A percentile compares a stretch with the other conserved stretches of the same genome.
Conservation (phyloP, 768 basidiomycete species). For the Scleroderma bovista region DNA sequence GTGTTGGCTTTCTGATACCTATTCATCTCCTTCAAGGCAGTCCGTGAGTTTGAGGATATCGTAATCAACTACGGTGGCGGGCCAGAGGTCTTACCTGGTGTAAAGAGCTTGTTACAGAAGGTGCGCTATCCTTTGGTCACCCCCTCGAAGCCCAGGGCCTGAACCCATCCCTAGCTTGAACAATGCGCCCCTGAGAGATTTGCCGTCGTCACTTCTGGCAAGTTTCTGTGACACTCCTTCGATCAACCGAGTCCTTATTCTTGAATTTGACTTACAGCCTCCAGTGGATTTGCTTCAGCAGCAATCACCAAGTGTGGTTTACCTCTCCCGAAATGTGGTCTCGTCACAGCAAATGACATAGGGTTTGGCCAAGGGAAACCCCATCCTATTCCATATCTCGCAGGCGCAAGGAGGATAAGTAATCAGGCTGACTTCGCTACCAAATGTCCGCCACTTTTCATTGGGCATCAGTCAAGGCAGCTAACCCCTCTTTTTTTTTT, state of each 20-base stretch:
- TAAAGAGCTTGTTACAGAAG: conserved; percentile 46
- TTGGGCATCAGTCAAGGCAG: background rate
- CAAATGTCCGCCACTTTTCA: conserved; percentile 43
- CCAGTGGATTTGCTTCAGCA: conserved; percentile 60
- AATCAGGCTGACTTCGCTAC: conserved; percentile 44
- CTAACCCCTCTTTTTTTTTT: conserved; percentile 1
- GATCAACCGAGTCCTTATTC: too few relatives aligned
- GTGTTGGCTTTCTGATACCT: background rate
- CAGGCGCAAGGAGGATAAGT: conserved; percentile 49
- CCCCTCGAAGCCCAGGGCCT: background rate
- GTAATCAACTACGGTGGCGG: conserved; percentile 48
- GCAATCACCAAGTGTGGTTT: conserved; percentile 63
- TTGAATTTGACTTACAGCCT: conserved; percentile 42
- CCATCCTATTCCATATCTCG: conserved; percentile 82
- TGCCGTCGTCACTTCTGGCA: conserved; percentile 83
- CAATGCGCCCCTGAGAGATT: conserved; percentile 37
- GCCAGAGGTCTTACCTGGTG: conserved; percentile 64
- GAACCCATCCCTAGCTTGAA: conserved; percentile 14
- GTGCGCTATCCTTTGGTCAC: conserved; percentile 27
- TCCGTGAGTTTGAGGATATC: conserved; percentile 71
- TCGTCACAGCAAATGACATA: conserved; percentile 63
- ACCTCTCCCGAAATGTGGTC: conserved; percentile 49
- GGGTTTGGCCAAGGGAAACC: conserved; percentile 70
- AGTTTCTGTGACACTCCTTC: background rate
- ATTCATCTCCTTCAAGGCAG: conserved; percentile 47